Base-by-base conservation (phyloP, 1,284 basidiomycete genomes). In the Tylopilus orsonianus region DNA sequence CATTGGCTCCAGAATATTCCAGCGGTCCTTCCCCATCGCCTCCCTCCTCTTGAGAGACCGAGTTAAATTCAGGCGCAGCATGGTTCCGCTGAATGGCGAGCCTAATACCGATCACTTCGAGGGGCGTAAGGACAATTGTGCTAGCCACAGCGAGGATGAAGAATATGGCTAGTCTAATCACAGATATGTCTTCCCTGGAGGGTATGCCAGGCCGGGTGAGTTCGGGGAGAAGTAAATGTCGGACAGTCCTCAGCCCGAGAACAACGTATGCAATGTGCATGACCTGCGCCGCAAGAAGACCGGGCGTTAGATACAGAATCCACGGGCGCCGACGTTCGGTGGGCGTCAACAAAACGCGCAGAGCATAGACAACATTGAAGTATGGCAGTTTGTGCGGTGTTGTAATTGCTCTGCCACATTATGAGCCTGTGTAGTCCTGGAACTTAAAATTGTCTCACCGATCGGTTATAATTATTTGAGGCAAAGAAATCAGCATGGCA, bases 71-170 rank as follows among this genome's bases (percentile, higher is more conserved):
- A 5, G 82, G 71, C 6, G 80, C 81, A 7, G 83, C 81, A 53
- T 89, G 85, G 58, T 93, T 94, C 47, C 91, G 83, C 63, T 94
- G 92, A 40, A 94, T 85, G 13, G 87, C 85, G 13, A 94, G 75
- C 50, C 91, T 77, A 12, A 87, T 90, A 10, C 81, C 71, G 44
- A 94, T 83, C 35, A 95, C 90, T 66, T 95, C 91, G 30, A 95
- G 72, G 1, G 92, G 92, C 32, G 87, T 80, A 26, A 94, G 77
- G 54, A 90, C 67, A 13, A 66, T 61, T 0, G 87, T 84, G 62
- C 83, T 83, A 41, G 83, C 52, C 36, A 80, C 65, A n/a, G 81
- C 74, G 42, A 87, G 71, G 39, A 78, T 53, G 26, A 89, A 61
- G 63, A 88, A 93, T 27, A 90, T 67, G 44, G 67, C 67, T 32